Conservation (phyloP, 2,329 filamentous ascomycete species). For the Capronia epimyces region DNA sequence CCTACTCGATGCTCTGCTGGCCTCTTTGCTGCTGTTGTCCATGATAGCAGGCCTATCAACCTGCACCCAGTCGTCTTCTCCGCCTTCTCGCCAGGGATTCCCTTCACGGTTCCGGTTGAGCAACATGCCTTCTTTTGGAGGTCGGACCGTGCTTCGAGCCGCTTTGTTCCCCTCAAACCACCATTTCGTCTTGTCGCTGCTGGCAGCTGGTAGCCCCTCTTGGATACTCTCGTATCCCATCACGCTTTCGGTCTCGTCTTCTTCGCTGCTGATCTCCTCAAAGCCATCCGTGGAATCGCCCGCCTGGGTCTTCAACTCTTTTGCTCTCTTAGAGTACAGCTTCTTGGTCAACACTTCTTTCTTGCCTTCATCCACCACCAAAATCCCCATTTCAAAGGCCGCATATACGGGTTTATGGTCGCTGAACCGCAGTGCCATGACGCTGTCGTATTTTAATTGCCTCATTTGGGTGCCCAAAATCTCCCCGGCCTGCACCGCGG, state of each 20-base stretch:
- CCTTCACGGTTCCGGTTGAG: slow-evolving; percentile 69
- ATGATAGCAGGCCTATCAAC: slow-evolving; percentile 18
- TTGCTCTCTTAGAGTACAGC: slow-evolving; percentile 60
- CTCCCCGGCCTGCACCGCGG: slow-evolving; percentile 16
- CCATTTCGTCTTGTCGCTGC: slow-evolving; percentile 59
- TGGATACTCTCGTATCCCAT: slow-evolving; percentile 78
- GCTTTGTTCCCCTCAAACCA: slow-evolving; percentile 61
- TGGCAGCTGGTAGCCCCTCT: slow-evolving; percentile 63
- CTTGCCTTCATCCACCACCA: slow-evolving; percentile 66
- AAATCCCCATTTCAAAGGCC: slow-evolving; percentile 77
- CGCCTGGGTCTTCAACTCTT: slow-evolving; percentile 59
- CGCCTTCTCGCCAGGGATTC: slow-evolving; percentile 66
- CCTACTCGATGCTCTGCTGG: slow-evolving; percentile 29
- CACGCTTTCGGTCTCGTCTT: slow-evolving; percentile 62
- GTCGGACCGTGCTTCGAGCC: slow-evolving; percentile 65
- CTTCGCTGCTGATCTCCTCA: slow-evolving; percentile 40
- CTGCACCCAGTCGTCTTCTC: slow-evolving; percentile 76
- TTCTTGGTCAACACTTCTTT: slow-evolving; percentile 68
- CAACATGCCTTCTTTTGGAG: slow-evolving; percentile 57
- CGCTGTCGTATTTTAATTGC: slow-evolving; percentile 76
- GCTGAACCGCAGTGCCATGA: slow-evolving; percentile 80
- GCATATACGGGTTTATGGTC: slow-evolving; percentile 96
- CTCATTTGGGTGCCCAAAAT: slow-evolving; percentile 64
- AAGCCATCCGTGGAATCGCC: slow-evolving; percentile 58
- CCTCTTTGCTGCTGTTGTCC: slow-evolving; percentile 15